A percentile compares a stretch with the other conserved stretches of the same genome.
phyloP scores from a whole-genome alignment of 2,329 filamentous ascomycete genomes.

The Sclerotinia trifoliorum region DNA sequence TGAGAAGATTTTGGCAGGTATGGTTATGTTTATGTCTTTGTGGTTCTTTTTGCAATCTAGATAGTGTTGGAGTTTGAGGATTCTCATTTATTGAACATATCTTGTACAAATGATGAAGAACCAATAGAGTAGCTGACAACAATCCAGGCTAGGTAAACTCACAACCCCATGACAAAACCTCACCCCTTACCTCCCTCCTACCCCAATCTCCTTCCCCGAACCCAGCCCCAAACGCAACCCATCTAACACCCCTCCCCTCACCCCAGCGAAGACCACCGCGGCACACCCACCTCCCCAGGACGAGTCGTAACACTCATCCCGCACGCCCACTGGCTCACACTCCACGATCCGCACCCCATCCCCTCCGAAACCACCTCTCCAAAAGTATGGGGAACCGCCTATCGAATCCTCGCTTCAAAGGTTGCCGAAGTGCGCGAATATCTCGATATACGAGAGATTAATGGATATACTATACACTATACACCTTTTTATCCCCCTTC shows the following conservation, averaged over 20 bases:
- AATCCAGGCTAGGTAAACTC: conserved; percentile 40
- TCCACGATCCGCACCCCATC: conserved; percentile 54
- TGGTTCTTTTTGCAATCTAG: not conserved
- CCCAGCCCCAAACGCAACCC: conserved; percentile 1
- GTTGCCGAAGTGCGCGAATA: conserved; percentile 83
- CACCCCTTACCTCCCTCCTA: not conserved
- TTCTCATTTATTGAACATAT: not conserved
- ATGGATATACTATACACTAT: conserved; percentile 93
- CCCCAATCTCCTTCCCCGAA: not conserved
- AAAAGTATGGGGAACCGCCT: conserved; percentile 87
- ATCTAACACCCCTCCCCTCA: conserved; percentile 22
- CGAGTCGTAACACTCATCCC: conserved; percentile 92
- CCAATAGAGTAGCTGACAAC: conserved; percentile 16
- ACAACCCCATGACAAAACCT: no score
- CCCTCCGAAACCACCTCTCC: conserved; percentile 50
- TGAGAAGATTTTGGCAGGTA: conserved; percentile 97
- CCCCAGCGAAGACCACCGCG: conserved; percentile 84
- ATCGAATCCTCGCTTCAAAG: conserved; percentile 71
- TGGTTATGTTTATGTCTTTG: conserved; percentile 38
- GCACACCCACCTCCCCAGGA: conserved; percentile 82
- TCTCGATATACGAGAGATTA: conserved; percentile 94
- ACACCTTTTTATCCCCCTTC: conserved; percentile 70
- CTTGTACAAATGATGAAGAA: not conserved
- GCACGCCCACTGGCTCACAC: conserved; percentile 74
- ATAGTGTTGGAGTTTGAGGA: not conserved